Base-by-base conservation (phyloP, 2,329 filamentous ascomycete species). In the Arachnopeziza araneosa region DNA sequence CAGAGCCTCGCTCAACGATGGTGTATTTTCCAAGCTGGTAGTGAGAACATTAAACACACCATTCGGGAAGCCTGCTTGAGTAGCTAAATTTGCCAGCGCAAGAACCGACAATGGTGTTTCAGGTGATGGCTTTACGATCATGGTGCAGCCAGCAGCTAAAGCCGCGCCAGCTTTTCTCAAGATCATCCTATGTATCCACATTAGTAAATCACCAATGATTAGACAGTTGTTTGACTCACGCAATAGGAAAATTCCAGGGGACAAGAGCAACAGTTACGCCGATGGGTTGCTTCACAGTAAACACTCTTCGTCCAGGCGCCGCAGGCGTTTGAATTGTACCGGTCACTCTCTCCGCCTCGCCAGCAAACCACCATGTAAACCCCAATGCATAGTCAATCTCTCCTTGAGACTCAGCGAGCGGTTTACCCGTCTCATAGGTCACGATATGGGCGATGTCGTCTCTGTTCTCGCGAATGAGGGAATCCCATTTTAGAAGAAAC, bases 211-310 rank as follows among this genome's bases (percentile, higher is more conserved):
- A 7, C 12, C 17, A 4, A 12, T 14, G 50, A 55, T 7, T 50
- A 2, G 2, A 9, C 5, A 8, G 22, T n/a, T 10, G 19, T 7
- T 36, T 24, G 2, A 71, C 73, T 70, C 52, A 78, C 32, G 85
- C 85, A 55, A 88, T 78, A 0, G 86, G 86, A 64, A 89, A 89
- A 67, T 90, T 89, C 87, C 87, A 90, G 4, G 88, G 87, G 1
- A 90, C 86, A 19, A 91, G 75, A 0, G 87, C 87, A 0, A 81
- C 87, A 0, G 83, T 79, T 12, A 89, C 86, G 58, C 88, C 88
- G 60, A 90, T 80, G 0, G 87, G 87, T 72, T 90, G 87, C 76
- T 93, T 93, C 66, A 92, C 81, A 0, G 86, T 88, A 62, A 93
- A 83, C 2, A 86, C 79, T 14, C 88, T 79, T 6, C 89, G 78